A percentile compares a stretch with the other conserved stretches of the same genome.
Evolutionary conservation across 2,329 filamentous ascomycete species (phyloP).

Genomic region (Clonostachys solani): DNA sequence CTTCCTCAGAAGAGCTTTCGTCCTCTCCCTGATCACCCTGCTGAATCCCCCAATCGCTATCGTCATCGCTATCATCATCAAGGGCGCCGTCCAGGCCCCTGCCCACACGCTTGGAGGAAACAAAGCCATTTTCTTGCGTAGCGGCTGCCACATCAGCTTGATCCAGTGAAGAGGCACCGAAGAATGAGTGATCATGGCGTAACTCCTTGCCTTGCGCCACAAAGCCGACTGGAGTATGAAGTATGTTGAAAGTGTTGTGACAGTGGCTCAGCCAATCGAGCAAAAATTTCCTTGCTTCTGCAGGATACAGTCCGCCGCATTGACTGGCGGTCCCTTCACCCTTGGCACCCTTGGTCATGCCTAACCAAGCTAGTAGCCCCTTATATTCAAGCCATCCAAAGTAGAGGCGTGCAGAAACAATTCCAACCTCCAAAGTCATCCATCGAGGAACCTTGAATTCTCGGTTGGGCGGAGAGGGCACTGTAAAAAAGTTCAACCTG

Average conservation of each 20-base stretch:
- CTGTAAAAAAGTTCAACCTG: constrained; percentile 42
- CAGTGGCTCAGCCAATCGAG: constrained; percentile 50
- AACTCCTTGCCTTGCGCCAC: constrained; percentile 43
- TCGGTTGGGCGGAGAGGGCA: constrained; percentile 36
- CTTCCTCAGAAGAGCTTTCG: too few relatives aligned
- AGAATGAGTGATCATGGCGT: constrained; percentile 41
- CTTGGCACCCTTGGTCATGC: constrained; percentile 7
- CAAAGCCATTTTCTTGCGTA: too few relatives aligned
- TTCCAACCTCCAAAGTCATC: constrained; percentile 53
- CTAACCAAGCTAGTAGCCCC: constrained; percentile 22
- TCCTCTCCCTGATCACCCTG: too few relatives aligned
- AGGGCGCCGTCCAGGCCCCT: too few relatives aligned
- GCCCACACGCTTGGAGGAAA: too few relatives aligned
- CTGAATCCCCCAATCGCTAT: too few relatives aligned
- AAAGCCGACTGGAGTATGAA: constrained; percentile 53
- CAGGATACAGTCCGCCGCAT: background rate
- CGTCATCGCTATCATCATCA: too few relatives aligned
- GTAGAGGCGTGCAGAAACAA: constrained; percentile 58
- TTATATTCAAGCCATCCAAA: constrained; percentile 44
- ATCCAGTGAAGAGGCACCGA: constrained; percentile 13
- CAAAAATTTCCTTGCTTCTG: constrained; percentile 27
- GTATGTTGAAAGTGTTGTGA: constrained; percentile 48
- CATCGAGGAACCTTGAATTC: constrained; percentile 39
- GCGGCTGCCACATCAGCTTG: too few relatives aligned
- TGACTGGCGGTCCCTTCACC: too few relatives aligned